Percentiles rank a stretch among this genome's conserved stretches.
Evolutionary conservation across 2,329 filamentous ascomycete genomes (phyloP).

Genomic region (Stylonectria norvegica): DNA sequence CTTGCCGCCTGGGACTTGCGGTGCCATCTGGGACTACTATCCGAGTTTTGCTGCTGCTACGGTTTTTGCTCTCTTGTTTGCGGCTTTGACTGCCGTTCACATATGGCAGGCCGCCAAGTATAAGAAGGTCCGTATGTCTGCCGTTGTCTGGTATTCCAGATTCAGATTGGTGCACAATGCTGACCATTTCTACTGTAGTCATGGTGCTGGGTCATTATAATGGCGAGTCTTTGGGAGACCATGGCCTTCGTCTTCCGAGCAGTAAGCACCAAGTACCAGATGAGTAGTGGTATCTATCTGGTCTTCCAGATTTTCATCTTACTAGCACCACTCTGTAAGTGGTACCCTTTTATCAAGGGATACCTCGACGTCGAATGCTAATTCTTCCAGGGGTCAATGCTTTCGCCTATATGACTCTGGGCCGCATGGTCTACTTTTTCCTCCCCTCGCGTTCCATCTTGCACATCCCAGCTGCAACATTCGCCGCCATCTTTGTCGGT

Average conservation of each 20-base stretch:
- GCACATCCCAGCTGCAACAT: conserved; percentile 32
- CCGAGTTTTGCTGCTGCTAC: conserved; percentile 31
- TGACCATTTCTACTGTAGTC: conserved; percentile 11
- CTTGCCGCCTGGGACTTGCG: conserved; percentile 30
- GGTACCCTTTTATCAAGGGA: fast-evolving
- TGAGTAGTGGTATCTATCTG: conserved; percentile 14
- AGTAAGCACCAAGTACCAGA: conserved; percentile 19
- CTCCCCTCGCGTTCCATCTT: conserved; percentile 36
- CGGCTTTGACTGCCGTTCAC: conserved; percentile 11
- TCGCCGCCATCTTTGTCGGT: conserved; percentile 39
- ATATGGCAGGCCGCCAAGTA: conserved; percentile 19
- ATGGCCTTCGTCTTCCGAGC: conserved; percentile 20
- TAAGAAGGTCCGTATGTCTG: conserved; percentile 23
- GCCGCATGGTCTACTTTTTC: conserved; percentile 44
- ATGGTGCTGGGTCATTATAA: conserved; percentile 37
- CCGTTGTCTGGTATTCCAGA: conserved; percentile 7
- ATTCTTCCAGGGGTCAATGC: conserved; percentile 41
- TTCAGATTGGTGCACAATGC: neutral
- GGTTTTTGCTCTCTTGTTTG: conserved; percentile 29
- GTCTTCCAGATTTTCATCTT: conserved; percentile 25
- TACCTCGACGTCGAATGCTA: conserved; percentile 3
- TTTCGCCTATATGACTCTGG: conserved; percentile 45
- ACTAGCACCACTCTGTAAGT: conserved; percentile 20
- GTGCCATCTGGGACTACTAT: conserved; percentile 33
- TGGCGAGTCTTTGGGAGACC: conserved; percentile 31